Percentiles rank a stretch among this genome's conserved stretches.
Evolutionary conservation across 2,329 filamentous ascomycete genomes (phyloP).

Genomic region (Microcera coccophila): DNA sequence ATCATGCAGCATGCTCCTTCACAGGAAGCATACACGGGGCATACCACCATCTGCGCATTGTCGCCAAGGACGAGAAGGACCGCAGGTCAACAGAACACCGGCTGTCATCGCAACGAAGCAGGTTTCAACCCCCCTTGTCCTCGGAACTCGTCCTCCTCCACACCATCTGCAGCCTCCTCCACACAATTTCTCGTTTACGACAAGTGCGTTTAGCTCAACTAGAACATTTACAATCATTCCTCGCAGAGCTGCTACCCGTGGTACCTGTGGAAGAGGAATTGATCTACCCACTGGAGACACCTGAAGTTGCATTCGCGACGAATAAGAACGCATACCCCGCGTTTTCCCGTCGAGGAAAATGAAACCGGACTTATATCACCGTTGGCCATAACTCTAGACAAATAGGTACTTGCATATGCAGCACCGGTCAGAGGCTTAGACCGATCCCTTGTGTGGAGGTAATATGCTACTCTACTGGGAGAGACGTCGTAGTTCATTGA

Average conservation of each 20-base stretch:
- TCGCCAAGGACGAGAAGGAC: no score
- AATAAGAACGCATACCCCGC: background rate
- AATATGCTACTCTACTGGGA: slow-evolving; percentile 26
- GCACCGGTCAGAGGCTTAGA: slow-evolving; percentile 4
- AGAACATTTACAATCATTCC: no score
- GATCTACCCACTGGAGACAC: slow-evolving; percentile 13
- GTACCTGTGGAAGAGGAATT: slow-evolving; percentile 18
- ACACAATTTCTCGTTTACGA: slow-evolving; percentile 2
- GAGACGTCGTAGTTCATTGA: slow-evolving; percentile 24
- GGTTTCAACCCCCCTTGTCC: no score
- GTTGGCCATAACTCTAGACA: background rate
- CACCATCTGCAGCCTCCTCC: background rate
- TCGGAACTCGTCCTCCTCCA: background rate
- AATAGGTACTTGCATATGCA: background rate
- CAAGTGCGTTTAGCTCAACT: slow-evolving; percentile 15
- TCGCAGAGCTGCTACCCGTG: no score
- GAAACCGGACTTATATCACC: no score
- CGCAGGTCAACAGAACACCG: no score
- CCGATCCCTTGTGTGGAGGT: slow-evolving; percentile 16
- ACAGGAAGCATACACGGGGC: no score
- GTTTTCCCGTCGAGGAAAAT: background rate
- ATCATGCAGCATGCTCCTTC: no score
- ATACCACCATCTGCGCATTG: no score
- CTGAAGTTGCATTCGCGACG: background rate
- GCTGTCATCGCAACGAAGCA: no score